These are phyloP conservation scores for Paramecium sexaurelia DNA, from an alignment of 73 alveolate genomes.

Conservation along the genomic window DNA sequence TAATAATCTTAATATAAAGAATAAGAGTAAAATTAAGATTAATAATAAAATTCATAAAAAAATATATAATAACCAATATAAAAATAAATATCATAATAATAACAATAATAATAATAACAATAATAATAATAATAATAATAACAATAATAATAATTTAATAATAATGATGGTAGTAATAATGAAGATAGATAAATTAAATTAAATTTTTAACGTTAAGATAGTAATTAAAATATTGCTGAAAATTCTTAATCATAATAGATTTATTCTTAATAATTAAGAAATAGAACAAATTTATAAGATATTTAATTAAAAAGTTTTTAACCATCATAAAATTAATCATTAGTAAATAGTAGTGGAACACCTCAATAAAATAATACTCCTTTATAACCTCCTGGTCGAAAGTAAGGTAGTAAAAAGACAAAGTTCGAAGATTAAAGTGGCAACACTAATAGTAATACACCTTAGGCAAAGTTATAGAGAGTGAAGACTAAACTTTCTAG, in stretches of 20 bases:
- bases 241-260: background rate
- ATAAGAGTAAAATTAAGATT: background rate
- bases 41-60: background rate
- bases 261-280: background rate
- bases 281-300: background rate
- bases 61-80: background rate
- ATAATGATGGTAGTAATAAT: background rate
- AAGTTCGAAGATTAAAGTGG: constrained; percentile 1
- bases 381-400: background rate
- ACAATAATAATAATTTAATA: background rate
- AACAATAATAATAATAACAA: background rate
- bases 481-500: background rate
- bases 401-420: background rate
- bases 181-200: constrained; percentile 21
- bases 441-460: background rate
- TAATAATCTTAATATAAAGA: background rate
- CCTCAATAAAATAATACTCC: constrained; percentile 16
- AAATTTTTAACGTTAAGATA: background rate
- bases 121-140: background rate
- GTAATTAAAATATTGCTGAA: constrained; percentile 11
- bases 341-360: background rate
- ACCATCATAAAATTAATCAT: constrained; percentile 2
- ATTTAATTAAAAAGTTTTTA: background rate
- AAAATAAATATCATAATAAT: background rate
- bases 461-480: constrained; percentile 3